Evolutionary conservation across 768 basidiomycete species (phyloP).

Genomic region (Serendipita sp.): DNA sequence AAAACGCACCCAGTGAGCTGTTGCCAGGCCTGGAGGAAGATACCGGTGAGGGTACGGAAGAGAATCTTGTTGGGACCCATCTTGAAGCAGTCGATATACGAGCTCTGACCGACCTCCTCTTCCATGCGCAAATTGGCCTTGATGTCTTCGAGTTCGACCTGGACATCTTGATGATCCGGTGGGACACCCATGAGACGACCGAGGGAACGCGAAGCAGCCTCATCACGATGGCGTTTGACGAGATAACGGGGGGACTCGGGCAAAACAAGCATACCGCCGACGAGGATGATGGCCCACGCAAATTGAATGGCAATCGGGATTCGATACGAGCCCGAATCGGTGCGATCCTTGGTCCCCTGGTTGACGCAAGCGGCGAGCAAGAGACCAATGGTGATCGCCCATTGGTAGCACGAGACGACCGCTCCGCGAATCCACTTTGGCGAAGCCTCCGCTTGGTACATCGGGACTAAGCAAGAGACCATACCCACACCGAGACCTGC

Average conservation of each 20-base stretch:
- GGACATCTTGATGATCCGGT: conserved; percentile 35
- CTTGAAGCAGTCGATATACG: conserved; percentile 52
- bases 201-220: conserved; percentile 40
- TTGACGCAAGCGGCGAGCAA: conserved; percentile 55
- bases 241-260: conserved; percentile 73
- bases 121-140: conserved; percentile 48
- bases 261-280: conserved; percentile 51
- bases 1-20: conserved; percentile 42
- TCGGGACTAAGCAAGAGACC: conserved; percentile 49
- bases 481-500: conserved; percentile 73
- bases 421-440: conserved; percentile 66
- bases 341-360: conserved; percentile 44
- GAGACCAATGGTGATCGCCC: conserved; percentile 62
- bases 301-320: conserved; percentile 70
- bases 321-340: conserved; percentile 38
- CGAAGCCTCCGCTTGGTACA: conserved; percentile 44
- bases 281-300: conserved; percentile 59
- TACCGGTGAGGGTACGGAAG: conserved; percentile 66
- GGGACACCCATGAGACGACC: conserved; percentile 44
- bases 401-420: conserved; percentile 54
- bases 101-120: conserved; percentile 38
- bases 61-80: conserved; percentile 39
- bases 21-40: conserved; percentile 63
- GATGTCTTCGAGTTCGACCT: conserved; percentile 41
- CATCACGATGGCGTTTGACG: conserved; percentile 49